Percentiles rank a stretch among this genome's conserved stretches.
Evolutionary conservation across 106 monocot species (phyloP).

Genomic region (Vanilla planifolia): DNA sequence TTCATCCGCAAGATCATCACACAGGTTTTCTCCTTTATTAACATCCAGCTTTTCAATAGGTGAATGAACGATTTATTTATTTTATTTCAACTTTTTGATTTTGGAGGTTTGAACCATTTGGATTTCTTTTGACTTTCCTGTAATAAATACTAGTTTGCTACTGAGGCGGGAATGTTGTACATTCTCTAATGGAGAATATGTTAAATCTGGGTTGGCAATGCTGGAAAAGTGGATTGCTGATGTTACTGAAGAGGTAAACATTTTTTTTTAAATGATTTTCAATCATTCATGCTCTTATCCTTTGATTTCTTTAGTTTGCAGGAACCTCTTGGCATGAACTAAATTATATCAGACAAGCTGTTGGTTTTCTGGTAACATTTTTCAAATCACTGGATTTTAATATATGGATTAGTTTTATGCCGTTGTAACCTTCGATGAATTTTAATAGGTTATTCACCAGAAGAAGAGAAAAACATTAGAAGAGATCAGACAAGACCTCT

Average conservation of each 20-base stretch:
- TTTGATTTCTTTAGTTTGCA: conserved; percentile 46
- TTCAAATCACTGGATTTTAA: not conserved
- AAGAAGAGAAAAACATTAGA: conserved; percentile 89
- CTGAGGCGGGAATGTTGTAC: conserved; percentile 94
- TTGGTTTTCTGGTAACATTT: conserved; percentile 86
- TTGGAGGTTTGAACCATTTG: not conserved
- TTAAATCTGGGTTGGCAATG: conserved; percentile 82
- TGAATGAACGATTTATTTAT: conserved; percentile 2
- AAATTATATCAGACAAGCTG: conserved; percentile 95
- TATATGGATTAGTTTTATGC: not conserved
- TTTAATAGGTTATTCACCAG: conserved; percentile 87
- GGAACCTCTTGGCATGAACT: conserved; percentile 92
- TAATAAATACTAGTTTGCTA: conserved; percentile 50
- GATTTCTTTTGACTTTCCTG: not conserved
- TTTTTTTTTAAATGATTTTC: not conserved
- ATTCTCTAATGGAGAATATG: conserved; percentile 99
- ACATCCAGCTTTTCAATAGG: conserved; percentile 97
- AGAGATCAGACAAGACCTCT: conserved; percentile 92
- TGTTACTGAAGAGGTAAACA: conserved; percentile 56
- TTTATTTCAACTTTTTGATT: not conserved
- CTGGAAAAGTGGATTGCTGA: conserved; percentile 84
- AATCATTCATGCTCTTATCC: not conserved
- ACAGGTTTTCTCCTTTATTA: conserved; percentile 94
- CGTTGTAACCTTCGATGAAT: not conserved
- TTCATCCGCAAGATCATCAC: conserved; percentile 94